phyloP scores from a whole-genome alignment of 2,329 filamentous ascomycete genomes.

The Alternaria brassicicola region DNA sequence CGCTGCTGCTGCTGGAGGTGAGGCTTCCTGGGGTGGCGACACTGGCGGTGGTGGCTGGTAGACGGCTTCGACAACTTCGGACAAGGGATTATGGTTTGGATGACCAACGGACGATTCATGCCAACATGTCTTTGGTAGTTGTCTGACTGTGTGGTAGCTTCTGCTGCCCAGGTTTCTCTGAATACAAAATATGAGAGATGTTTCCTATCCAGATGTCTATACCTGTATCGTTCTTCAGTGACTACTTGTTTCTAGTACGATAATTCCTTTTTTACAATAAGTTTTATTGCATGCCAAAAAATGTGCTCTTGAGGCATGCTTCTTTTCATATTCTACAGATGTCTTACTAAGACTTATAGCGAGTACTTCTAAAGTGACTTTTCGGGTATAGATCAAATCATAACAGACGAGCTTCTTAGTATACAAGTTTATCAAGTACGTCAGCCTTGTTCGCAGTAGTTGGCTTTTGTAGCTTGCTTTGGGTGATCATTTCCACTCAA shows the following conservation, averaged over 20 bases:
- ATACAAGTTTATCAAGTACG: background rate
- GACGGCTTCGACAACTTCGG: background rate
- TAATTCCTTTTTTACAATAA: background rate
- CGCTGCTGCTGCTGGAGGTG: slow-evolving; percentile 20
- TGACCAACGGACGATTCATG: background rate
- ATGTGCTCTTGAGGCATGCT: background rate
- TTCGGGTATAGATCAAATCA: background rate
- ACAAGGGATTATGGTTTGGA: background rate
- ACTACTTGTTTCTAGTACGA: background rate
- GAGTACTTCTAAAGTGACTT: background rate
- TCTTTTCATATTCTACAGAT: background rate
- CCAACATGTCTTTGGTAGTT: background rate
- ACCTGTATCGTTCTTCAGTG: background rate
- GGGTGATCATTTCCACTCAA: background rate
- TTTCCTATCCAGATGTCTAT: background rate
- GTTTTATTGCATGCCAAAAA: background rate
- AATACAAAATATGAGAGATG: slow-evolving; percentile 1
- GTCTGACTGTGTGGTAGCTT: background rate
- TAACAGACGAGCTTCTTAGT: background rate
- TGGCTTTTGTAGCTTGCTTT: background rate
- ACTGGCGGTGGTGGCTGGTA: slow-evolving; percentile 17
- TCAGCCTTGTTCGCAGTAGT: background rate
- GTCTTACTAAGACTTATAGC: background rate
- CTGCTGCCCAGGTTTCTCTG: background rate
- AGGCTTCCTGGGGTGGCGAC: slow-evolving; percentile 23